A percentile compares a stretch with the other conserved stretches of the same genome.
Conservation (phyloP, 768 basidiomycete species). For the Lactifluus subvellereus region DNA sequence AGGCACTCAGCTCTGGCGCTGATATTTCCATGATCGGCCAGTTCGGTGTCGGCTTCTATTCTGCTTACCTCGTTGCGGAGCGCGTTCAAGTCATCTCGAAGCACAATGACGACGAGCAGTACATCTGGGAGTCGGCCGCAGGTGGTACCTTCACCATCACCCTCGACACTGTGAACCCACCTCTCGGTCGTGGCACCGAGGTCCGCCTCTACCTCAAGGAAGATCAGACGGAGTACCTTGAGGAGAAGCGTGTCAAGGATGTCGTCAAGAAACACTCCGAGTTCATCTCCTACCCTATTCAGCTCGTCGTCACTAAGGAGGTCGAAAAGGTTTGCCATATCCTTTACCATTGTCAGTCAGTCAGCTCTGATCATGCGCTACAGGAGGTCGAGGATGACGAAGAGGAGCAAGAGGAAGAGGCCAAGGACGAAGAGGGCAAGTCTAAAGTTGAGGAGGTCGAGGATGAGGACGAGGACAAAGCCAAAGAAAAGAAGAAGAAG, state of each 20-base stretch:
- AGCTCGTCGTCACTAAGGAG: constrained; percentile 97
- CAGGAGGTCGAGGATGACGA: constrained; percentile 76
- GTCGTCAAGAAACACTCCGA: constrained; percentile 99
- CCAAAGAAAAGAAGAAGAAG: constrained; percentile 84
- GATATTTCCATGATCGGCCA: constrained; percentile 97
- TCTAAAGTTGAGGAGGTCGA: constrained; percentile 69
- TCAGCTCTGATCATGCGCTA: constrained; percentile 20
- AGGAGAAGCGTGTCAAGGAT: constrained; percentile 99
- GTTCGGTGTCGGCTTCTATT: constrained; percentile 99
- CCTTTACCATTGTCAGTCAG: neutral
- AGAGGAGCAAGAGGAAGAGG: constrained; percentile 43
- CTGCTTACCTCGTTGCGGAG: constrained; percentile 98
- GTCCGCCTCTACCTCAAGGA: constrained; percentile 93
- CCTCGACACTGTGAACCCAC: constrained; percentile 80
- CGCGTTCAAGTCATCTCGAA: constrained; percentile 98
- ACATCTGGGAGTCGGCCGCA: constrained; percentile 99
- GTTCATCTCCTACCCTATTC: constrained; percentile 99
- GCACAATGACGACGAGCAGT: constrained; percentile 99
- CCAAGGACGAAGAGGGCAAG: constrained; percentile 71
- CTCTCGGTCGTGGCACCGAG: constrained; percentile 91
- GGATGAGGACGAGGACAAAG: constrained; percentile 63
- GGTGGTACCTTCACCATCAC: constrained; percentile 99
- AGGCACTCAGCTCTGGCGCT: constrained; percentile 86
- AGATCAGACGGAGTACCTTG: constrained; percentile 97
- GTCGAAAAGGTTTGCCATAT: constrained; percentile 80